phyloP scores from a whole-genome alignment of 192 early-diverging fungal species.

The Chytriomyces confervae region DNA sequence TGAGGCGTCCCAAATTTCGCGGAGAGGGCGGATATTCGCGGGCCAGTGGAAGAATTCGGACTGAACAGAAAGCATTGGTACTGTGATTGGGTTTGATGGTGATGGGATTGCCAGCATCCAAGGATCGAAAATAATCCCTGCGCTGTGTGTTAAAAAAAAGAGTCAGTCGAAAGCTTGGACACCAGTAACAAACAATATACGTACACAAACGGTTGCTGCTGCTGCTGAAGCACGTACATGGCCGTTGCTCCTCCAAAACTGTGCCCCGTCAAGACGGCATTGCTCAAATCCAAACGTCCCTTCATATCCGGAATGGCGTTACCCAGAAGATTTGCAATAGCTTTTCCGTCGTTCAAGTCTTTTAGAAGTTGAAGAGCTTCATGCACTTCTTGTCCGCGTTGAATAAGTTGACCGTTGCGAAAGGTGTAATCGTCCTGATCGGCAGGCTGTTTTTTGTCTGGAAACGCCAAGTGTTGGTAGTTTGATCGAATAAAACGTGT shows the following conservation, averaged over 20 bases:
- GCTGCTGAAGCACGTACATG: slow-evolving; percentile 11
- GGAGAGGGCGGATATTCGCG: slow-evolving; percentile 10
- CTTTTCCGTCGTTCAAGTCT: slow-evolving; percentile 9
- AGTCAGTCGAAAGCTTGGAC: no score
- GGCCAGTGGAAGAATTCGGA: slow-evolving; percentile 32
- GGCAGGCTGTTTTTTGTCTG: neutral
- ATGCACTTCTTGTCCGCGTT: slow-evolving; percentile 32
- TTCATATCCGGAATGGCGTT: slow-evolving; percentile 15
- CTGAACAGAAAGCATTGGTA: slow-evolving; percentile 26
- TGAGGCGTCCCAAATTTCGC: slow-evolving; percentile 6
- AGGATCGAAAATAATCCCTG: slow-evolving; percentile 30
- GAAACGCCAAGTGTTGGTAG: neutral
- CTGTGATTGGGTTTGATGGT: neutral
- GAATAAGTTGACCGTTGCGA: slow-evolving; percentile 9
- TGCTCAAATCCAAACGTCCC: slow-evolving; percentile 25
- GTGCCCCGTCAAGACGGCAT: slow-evolving; percentile 23
- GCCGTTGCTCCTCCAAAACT: slow-evolving; percentile 34
- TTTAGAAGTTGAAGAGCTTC: slow-evolving; percentile 12
- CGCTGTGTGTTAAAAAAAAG: neutral
- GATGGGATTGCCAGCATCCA: slow-evolving; percentile 34
- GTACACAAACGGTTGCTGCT: neutral
- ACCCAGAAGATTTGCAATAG: neutral
- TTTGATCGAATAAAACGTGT: neutral
- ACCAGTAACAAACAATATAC: neutral
- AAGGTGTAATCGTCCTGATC: neutral